These are phyloP conservation scores for Lenzites betulinus DNA, from an alignment of 768 basidiomycete genomes.

Conservation along the genomic window DNA sequence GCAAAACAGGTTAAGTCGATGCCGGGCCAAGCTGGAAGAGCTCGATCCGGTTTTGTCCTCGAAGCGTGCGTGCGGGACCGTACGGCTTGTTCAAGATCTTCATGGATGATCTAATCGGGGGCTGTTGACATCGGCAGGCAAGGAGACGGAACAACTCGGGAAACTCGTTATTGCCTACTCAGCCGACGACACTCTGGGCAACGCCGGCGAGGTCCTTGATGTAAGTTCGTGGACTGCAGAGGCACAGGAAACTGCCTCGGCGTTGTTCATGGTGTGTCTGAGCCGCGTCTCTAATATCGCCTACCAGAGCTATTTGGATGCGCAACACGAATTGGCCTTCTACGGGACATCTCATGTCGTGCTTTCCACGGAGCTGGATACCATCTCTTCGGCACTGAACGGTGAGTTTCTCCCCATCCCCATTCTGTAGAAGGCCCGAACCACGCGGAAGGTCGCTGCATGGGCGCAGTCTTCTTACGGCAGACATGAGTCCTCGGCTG, in stretches of 20 bases:
- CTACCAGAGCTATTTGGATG: conserved; percentile 63
- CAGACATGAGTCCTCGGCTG: background rate
- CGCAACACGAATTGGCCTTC: conserved; percentile 57
- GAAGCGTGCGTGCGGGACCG: conserved; percentile 53
- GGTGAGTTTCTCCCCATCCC: conserved; percentile 43
- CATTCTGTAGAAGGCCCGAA: background rate
- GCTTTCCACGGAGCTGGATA: conserved; percentile 65
- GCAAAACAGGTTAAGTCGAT: conserved; percentile 73
- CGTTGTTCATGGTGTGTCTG: background rate
- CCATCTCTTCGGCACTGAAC: conserved; percentile 60
- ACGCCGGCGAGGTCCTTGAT: conserved; percentile 43
- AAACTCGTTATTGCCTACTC: conserved; percentile 50
- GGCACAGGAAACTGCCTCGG: conserved; percentile 22
- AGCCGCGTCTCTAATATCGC: background rate
- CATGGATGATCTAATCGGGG: background rate
- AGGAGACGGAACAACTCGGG: conserved; percentile 54
- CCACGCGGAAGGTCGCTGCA: background rate
- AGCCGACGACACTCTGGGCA: conserved; percentile 51
- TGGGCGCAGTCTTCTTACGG: background rate
- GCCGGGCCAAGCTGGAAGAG: conserved; percentile 64
- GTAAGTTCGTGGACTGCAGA: conserved; percentile 21
- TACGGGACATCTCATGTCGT: conserved; percentile 57
- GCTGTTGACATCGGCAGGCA: conserved; percentile 38
- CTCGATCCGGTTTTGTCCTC: conserved; percentile 54
- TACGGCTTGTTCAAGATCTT: background rate